These are phyloP conservation scores for Phytophthora boehmeriae DNA, from an alignment of 352 stramenopile species.

Conservation along the genomic window DNA sequence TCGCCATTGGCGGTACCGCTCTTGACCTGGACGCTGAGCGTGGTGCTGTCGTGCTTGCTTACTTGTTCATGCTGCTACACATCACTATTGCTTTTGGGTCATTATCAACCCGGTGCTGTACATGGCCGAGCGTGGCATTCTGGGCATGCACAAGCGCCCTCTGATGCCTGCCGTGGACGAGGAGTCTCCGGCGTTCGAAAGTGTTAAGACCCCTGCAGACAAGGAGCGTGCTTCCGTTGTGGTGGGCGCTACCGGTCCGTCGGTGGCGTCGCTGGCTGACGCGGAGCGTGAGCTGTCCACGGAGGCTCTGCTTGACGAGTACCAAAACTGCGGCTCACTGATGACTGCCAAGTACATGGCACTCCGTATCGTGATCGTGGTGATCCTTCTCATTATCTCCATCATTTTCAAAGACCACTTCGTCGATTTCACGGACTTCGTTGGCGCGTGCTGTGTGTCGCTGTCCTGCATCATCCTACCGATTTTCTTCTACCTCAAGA, in stretches of 20 bases:
- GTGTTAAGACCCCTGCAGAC: slow-evolving; percentile 24
- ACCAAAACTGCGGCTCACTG: slow-evolving; percentile 41
- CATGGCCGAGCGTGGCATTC: slow-evolving; percentile 55
- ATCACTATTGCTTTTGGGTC: slow-evolving; percentile 66
- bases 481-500: slow-evolving; percentile 77
- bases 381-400: slow-evolving; percentile 50
- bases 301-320: slow-evolving; percentile 40
- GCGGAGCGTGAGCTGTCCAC: slow-evolving; percentile 41
- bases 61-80: slow-evolving; percentile 70
- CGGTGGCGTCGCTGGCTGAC: slow-evolving; percentile 37
- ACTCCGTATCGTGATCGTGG: slow-evolving; percentile 44
- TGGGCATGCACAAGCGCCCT: slow-evolving; percentile 66
- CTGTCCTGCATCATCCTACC: slow-evolving; percentile 72
- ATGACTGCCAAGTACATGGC: slow-evolving; percentile 52
- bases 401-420: slow-evolving; percentile 74
- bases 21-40: slow-evolving; percentile 51
- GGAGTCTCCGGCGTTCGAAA: slow-evolving; percentile 37
- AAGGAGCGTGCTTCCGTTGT: slow-evolving; percentile 20
- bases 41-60: slow-evolving; percentile 57
- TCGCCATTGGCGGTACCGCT: slow-evolving; percentile 52
- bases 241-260: slow-evolving; percentile 13
- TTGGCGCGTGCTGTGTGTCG: slow-evolving; percentile 62
- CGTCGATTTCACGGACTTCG: slow-evolving; percentile 71
- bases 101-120: slow-evolving; percentile 66
- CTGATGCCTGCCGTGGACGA: slow-evolving; percentile 23